A percentile compares a stretch with the other conserved stretches of the same genome.
Conservation (phyloP, 176 grass and related monocot species). For the Avena sativa region DNA sequence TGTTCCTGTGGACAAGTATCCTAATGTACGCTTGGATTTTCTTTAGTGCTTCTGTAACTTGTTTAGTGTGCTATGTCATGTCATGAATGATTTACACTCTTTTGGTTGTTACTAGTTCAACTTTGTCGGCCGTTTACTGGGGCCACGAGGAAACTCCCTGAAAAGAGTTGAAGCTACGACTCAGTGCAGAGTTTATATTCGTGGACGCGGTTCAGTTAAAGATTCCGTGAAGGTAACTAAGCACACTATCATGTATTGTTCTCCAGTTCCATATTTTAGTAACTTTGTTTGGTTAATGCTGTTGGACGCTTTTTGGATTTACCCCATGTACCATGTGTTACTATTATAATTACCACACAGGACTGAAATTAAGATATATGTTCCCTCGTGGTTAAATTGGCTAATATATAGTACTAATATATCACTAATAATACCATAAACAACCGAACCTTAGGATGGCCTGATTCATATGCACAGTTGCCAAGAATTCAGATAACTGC, state of each 20-base stretch:
- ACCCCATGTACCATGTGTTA: background rate
- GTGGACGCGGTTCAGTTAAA: constrained; percentile 91
- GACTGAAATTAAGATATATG: constrained; percentile 7
- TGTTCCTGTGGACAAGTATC: constrained; percentile 94
- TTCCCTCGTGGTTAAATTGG: background rate
- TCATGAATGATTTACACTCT: constrained; percentile 34
- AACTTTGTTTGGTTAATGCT: constrained; percentile 15
- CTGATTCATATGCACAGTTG: constrained; percentile 22
- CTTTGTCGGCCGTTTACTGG: constrained; percentile 95
- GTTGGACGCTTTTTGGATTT: constrained; percentile 4
- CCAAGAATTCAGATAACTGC: background rate
- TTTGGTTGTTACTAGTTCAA: constrained; percentile 73
- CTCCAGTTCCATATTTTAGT: constrained; percentile 19
- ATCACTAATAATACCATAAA: constrained; percentile 32
- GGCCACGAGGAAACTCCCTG: constrained; percentile 95
- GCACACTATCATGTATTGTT: constrained; percentile 3
- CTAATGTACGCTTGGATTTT: constrained; percentile 61
- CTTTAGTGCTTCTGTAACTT: constrained; percentile 36
- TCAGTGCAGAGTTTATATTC: constrained; percentile 98
- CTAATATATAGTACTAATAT: background rate
- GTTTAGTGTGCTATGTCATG: constrained; percentile 7
- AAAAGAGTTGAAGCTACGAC: constrained; percentile 98
- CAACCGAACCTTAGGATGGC: background rate
- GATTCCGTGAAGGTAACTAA: constrained; percentile 89
- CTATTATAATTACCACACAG: constrained; percentile 7